Evolutionary conservation across 2,329 filamentous ascomycete genomes (phyloP), one percentile per base, ranked within the genome.

Genomic region (Thelonectria rubi): DNA sequence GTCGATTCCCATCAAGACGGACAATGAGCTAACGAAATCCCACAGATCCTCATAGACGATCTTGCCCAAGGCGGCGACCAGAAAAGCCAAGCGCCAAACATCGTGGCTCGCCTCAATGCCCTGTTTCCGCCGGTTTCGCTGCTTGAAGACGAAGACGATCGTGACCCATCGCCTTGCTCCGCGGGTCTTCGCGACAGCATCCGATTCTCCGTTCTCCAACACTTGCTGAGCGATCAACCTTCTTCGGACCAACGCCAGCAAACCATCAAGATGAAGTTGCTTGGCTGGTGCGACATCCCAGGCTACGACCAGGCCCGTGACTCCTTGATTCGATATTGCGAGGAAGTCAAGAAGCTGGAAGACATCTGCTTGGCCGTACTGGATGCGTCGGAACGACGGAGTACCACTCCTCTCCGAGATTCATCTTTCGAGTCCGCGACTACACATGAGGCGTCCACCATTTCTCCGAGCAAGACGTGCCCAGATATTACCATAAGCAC

Each of bases 51-150:
- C 10, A 65, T 75, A 52, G 46, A 70, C 3, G 63, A 69, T 24
- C 54, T 75, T 32, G 62, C 54, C 10, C 58, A 58, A 17, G 57
- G 60, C 18, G 32, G 43, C 18, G 39, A 61, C 2, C 15, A 39
- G 17, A 55, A 53, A 51, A 65, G 67, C 24, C 58, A 68, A 14
- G 42, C 50, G 3, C 55, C 66, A 6, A 62, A 66, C 14, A 67
- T 76, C 34, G 74, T 78, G 75, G 76, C 75, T 20, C 67, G 69
- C 7, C 64, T 78, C 21, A 79, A 79, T 50, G 70, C 77, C 6
- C 63, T 79, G 18, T 76, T 79, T 34, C 75, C 77, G 1, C 58
- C 75, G 1, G 55, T 65, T 10, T 53, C 67, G 9, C 59, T 72
- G 11, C 60, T 72, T 17, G 58, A 65, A 34, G 52, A 65, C 15